These are phyloP conservation scores for Suhomyces sp. DNA, from an alignment of 805 yeast species.

Conservation along the genomic window DNA sequence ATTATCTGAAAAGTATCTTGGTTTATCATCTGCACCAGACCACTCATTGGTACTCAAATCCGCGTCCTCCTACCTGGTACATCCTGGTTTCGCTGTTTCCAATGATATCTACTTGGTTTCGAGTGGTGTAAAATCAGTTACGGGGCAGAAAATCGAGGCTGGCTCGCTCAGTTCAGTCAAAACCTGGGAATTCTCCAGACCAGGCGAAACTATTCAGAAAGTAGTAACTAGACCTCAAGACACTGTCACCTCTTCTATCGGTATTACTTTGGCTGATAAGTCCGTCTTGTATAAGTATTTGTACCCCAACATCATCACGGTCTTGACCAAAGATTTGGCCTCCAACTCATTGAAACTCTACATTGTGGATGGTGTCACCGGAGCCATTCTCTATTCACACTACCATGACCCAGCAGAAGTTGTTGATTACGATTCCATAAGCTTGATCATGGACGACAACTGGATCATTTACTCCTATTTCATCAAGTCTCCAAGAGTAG, in stretches of 20 bases:
- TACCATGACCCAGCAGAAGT: slow-evolving; percentile 40
- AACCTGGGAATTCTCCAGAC: slow-evolving; percentile 30
- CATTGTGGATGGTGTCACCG: slow-evolving; percentile 67
- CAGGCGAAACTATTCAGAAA: slow-evolving; percentile 15
- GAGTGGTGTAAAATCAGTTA: slow-evolving; percentile 10
- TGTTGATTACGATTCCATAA: slow-evolving; percentile 40
- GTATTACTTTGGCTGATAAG: slow-evolving; percentile 65
- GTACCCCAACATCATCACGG: slow-evolving; percentile 62
- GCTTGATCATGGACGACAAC: slow-evolving; percentile 71
- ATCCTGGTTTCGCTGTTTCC: not conserved
- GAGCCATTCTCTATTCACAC: slow-evolving; percentile 50
- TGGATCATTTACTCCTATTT: slow-evolving; percentile 73
- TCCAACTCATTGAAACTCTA: slow-evolving; percentile 38
- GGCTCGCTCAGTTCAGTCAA: slow-evolving; percentile 9
- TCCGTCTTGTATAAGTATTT: slow-evolving; percentile 80
- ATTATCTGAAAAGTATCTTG: not conserved
- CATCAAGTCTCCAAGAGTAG: slow-evolving; percentile 46
- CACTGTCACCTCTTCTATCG: slow-evolving; percentile 48
- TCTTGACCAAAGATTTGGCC: slow-evolving; percentile 34
- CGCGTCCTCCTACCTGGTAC: not conserved
- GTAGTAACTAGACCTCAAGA: slow-evolving; percentile 20
- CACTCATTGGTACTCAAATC: slow-evolving; percentile 2
- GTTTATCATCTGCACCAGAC: not conserved
- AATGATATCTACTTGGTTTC: slow-evolving; percentile 15
- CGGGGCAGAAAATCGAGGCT: slow-evolving; percentile 18